phyloP scores from a whole-genome alignment of 768 basidiomycete genomes.

The Mycena filopes region DNA sequence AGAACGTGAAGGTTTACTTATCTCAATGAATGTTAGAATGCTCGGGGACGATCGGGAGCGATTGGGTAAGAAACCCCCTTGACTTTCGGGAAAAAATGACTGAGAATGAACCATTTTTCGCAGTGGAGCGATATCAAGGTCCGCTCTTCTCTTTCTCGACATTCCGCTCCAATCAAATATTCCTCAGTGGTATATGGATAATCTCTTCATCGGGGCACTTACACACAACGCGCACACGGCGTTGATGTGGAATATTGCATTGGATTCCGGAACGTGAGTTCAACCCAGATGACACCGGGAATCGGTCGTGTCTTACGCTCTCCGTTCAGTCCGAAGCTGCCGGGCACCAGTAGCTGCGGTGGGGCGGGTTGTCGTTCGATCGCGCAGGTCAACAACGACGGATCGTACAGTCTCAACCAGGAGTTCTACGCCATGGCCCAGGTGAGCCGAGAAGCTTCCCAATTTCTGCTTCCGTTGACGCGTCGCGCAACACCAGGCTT shows the following conservation, averaged over 20 bases:
- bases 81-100: constrained; percentile 14
- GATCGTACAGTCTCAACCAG: constrained; percentile 74
- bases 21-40: constrained; percentile 59
- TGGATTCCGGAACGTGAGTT: too few relatives aligned
- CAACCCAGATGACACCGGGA: too few relatives aligned
- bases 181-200: constrained; percentile 81
- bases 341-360: constrained; percentile 71
- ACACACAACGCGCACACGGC: constrained; percentile 55
- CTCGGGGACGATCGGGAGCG: constrained; percentile 68
- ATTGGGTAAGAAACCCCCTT: constrained; percentile 56
- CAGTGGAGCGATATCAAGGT: constrained; percentile 83
- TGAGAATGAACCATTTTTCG: neutral
- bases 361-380: constrained; percentile 73
- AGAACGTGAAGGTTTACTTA: neutral
- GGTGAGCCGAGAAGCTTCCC: constrained; percentile 79
- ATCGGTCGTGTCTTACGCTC: too few relatives aligned
- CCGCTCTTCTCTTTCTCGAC: constrained; percentile 25
- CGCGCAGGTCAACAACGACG: constrained; percentile 72
- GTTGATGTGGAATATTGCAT: constrained; percentile 82
- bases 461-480: constrained; percentile 24
- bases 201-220: constrained; percentile 56
- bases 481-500: constrained; percentile 55
- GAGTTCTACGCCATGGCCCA: constrained; percentile 85
- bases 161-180: too few relatives aligned
- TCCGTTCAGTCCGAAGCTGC: constrained; percentile 75